A percentile compares a stretch with the other conserved stretches of the same genome.
Evolutionary conservation across 2,329 filamentous ascomycete species (phyloP).

Genomic region (Botrytis medusae): DNA sequence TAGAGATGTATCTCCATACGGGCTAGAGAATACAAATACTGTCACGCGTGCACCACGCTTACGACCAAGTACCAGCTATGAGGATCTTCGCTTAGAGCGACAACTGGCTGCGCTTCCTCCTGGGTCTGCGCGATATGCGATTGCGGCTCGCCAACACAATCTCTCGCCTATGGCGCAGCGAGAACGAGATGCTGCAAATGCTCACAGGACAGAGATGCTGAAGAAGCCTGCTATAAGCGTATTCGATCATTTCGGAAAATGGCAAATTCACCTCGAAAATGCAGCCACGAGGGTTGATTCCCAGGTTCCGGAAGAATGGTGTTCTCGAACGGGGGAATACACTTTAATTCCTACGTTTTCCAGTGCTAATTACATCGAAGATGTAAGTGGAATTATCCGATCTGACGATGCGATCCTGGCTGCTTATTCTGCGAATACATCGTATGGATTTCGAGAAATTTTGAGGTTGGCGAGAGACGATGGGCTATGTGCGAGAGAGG

Average conservation of each 20-base stretch:
- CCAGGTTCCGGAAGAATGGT: neutral
- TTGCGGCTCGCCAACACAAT: neutral
- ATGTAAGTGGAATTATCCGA: neutral
- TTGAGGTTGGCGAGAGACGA: neutral
- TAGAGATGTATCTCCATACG: neutral
- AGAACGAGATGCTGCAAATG: neutral
- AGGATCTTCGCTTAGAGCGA: neutral
- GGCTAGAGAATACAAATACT: neutral
- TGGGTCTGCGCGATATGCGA: neutral
- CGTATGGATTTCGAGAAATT: neutral
- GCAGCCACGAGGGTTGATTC: neutral
- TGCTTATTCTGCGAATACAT: neutral
- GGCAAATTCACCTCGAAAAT: neutral
- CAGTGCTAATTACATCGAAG: neutral
- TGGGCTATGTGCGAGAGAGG: neutral
- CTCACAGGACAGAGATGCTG: accelerated
- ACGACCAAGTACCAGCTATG: neutral
- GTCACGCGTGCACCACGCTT: neutral
- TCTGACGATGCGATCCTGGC: neutral
- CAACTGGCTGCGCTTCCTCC: neutral
- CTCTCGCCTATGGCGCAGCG: neutral
- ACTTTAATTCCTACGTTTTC: neutral
- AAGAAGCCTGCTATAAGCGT: neutral
- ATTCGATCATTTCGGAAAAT: neutral
- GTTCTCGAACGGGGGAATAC: accelerated